Base-by-base conservation (phyloP, 495 filamentous ascomycete species). In the Hyaloscypha hepaticicola region DNA sequence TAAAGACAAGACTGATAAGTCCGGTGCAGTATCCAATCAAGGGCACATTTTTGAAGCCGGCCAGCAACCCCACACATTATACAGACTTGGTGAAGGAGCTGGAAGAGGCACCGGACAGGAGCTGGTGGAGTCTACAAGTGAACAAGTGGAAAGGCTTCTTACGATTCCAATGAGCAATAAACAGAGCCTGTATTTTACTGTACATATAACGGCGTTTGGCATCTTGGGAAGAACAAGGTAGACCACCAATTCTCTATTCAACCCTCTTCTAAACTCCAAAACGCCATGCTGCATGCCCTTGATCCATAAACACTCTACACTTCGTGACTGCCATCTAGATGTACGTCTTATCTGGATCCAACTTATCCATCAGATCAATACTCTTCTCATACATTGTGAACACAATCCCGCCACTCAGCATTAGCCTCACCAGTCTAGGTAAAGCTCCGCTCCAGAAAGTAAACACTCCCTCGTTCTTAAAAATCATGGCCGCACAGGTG, bases 321-420 rank as follows among this genome's bases (percentile, higher is more conserved):
- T 57, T 0, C 53, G 8, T 38, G 12, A 11, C 11, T 58, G 19
- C 61, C 25, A 6, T 6, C 67, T 59, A 72, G 3, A 98, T 85
- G 74, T 97, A 97, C 74, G 84, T 87, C 66, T 87, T 84, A 69
- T 96, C 84, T 14, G 95, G 96, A 74, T 99, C 95, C 25, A 92
- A 38, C 64, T 75, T 78, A 72, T 95, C 89, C 76, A 99, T 82
- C 55, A 88, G 69, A 61, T 98, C 96, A 78, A 99, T 97, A 48
- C 89, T 89, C 82, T 98, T 98, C 79, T 99, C 95, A 74, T 99
- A 98, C 93, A 98, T 96, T 4, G 96, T 93, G 73, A 99, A 99
- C 58, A 99, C 96, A 72, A 99, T 96, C 22, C 95, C 95, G 57
- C 95, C 95, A 72, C 92, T 96, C 79, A 93, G 59, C 65, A 97